Percentiles rank a stretch among this genome's conserved stretches.
Evolutionary conservation across 768 basidiomycete genomes (phyloP).

Genomic region (Rhizopogon sp.): DNA sequence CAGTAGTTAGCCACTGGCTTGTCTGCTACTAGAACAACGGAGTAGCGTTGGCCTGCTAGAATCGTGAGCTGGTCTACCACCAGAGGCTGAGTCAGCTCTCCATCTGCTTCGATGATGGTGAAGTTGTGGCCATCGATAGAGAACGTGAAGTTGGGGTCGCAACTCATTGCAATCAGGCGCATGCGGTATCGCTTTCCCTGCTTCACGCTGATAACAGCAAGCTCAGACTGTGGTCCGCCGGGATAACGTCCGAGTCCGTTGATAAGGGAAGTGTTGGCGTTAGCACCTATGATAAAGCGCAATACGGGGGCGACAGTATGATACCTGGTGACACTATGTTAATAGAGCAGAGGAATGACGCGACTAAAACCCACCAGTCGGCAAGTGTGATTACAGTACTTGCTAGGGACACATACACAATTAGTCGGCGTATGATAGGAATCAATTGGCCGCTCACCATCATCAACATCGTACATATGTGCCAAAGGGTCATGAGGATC

Average conservation of each 20-base stretch:
- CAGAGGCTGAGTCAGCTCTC: slow-evolving; percentile 32
- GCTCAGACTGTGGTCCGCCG: slow-evolving; percentile 18
- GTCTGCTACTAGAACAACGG: slow-evolving; percentile 38
- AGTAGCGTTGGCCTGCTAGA: slow-evolving; percentile 40
- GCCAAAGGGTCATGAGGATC: neutral
- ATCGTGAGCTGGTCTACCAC: slow-evolving; percentile 10
- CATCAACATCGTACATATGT: slow-evolving; percentile 40
- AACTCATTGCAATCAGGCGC: slow-evolving; percentile 30
- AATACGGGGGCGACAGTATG: neutral
- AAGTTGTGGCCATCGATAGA: slow-evolving; percentile 19
- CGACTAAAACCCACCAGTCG: too few relatives aligned
- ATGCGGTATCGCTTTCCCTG: slow-evolving; percentile 30
- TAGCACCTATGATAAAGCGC: too few relatives aligned
- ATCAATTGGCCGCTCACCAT: slow-evolving; percentile 23
- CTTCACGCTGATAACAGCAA: slow-evolving; percentile 29
- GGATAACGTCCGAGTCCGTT: slow-evolving; percentile 22
- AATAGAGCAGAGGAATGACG: too few relatives aligned
- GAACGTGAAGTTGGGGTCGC: slow-evolving; percentile 6
- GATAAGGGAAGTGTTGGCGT: too few relatives aligned
- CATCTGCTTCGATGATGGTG: slow-evolving; percentile 39
- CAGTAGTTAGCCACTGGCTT: slow-evolving; percentile 40
- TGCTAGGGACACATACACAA: too few relatives aligned
- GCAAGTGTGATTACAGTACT: too few relatives aligned
- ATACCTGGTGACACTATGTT: slow-evolving; percentile 7
- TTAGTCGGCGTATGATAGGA: neutral